Percentiles rank a stretch among this genome's conserved stretches.
Conservation (phyloP, 306 rosid genomes). For the Trifolium fragiferum region DNA sequence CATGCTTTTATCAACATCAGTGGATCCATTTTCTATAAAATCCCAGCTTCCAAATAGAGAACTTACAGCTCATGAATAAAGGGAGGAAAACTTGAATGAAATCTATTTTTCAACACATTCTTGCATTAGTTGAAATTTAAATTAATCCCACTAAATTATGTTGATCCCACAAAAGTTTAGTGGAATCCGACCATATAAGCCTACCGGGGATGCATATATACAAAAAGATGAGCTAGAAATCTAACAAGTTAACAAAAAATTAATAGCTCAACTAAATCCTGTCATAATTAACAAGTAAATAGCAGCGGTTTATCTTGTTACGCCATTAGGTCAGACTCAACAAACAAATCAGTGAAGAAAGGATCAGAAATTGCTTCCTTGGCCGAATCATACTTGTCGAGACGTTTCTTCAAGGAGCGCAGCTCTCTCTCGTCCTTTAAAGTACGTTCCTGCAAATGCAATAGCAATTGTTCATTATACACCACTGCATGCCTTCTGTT, state of each 20-base stretch:
- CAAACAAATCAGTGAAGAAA: constrained; percentile 66
- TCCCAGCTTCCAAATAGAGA: not conserved
- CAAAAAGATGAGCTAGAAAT: not conserved
- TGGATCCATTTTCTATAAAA: too few relatives aligned
- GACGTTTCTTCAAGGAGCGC: constrained; percentile 89
- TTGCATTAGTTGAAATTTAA: not conserved
- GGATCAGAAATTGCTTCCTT: constrained; percentile 83
- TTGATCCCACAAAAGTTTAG: constrained; percentile 1
- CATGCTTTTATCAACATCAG: too few relatives aligned
- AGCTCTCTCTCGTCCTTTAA: constrained; percentile 83
- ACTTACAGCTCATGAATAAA: not conserved
- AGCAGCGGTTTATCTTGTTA: constrained; percentile 13
- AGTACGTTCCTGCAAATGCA: constrained; percentile 69
- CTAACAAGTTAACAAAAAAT: not conserved
- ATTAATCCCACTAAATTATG: not conserved
- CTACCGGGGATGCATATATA: not conserved
- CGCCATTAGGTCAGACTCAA: constrained; percentile 36
- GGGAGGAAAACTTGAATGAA: not conserved
- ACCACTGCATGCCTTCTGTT: not conserved
- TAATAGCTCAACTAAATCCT: not conserved
- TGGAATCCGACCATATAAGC: not conserved
- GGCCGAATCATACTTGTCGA: constrained; percentile 72
- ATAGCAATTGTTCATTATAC: constrained; percentile 31
- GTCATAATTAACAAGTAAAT: not conserved
- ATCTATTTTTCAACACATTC: not conserved